These are phyloP conservation scores for Diutina siamensis DNA, from an alignment of 1,139 yeast genomes.

Conservation along the genomic window DNA sequence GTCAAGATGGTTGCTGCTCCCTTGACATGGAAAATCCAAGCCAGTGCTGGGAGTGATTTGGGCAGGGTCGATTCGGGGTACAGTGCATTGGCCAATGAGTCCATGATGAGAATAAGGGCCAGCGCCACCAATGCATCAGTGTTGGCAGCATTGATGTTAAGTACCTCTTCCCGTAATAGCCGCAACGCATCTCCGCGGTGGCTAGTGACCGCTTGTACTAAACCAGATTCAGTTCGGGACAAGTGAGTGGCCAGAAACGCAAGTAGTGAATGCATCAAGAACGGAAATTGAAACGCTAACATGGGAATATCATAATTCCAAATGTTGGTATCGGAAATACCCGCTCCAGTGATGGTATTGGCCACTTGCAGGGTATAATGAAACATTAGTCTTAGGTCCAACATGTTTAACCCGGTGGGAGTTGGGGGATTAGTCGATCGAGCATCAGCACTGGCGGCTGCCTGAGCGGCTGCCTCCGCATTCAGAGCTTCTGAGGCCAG, in stretches of 20 bases:
- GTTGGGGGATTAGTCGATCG: background rate
- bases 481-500: conserved; percentile 3
- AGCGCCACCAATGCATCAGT: conserved; percentile 91
- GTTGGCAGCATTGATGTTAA: conserved; percentile 70
- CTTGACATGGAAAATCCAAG: conserved; percentile 94
- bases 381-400: conserved; percentile 72
- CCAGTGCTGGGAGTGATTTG: conserved; percentile 74
- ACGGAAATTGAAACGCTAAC: conserved; percentile 80
- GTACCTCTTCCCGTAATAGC: conserved; percentile 71
- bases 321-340: conserved; percentile 74
- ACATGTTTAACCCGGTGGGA: conserved; percentile 40
- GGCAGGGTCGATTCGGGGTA: conserved; percentile 51
- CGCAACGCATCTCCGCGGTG: conserved; percentile 84
- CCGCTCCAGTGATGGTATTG: conserved; percentile 81
- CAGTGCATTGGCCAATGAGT: conserved; percentile 87
- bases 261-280: conserved; percentile 79
- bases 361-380: conserved; percentile 82
- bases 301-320: conserved; percentile 86
- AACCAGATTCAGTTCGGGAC: conserved; percentile 62
- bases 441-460: no score
- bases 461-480: conserved; percentile 1
- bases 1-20: conserved; percentile 94
- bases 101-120: conserved; percentile 81
- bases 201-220: conserved; percentile 74
- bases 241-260: conserved; percentile 91